Evolutionary conservation across 495 filamentous ascomycete genomes (phyloP).

Genomic region (Filosporella fistucella): DNA sequence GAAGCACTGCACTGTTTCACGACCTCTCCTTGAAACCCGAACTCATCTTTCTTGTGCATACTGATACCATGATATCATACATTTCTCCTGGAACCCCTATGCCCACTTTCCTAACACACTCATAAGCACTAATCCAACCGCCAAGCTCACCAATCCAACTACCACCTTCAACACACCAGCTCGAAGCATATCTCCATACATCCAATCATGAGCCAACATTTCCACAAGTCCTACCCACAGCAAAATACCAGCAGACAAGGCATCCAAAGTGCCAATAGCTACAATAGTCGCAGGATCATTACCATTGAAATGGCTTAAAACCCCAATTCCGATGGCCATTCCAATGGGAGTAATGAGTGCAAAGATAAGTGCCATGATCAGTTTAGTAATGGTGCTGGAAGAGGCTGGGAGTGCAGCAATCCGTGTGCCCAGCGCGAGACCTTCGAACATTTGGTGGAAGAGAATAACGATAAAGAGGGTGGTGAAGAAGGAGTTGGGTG

Average conservation of each 20-base stretch:
- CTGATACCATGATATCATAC: too few species aligned
- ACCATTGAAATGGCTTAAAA: constrained; percentile 48
- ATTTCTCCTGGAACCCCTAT: too few species aligned
- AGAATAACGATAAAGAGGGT: constrained; percentile 54
- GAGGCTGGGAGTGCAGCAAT: constrained; percentile 46
- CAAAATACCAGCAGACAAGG: constrained; percentile 3
- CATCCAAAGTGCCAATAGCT: constrained; percentile 47
- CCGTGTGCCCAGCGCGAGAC: constrained; percentile 68
- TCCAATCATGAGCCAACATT: constrained; percentile 6
- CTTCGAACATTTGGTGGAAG: constrained; percentile 75
- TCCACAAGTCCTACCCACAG: constrained; percentile 7
- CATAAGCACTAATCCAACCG: background rate
- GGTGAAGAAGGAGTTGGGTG: constrained; percentile 49
- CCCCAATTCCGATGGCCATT: constrained; percentile 56
- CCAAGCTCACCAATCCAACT: background rate
- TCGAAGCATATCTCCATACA: background rate
- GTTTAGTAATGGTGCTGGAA: constrained; percentile 25
- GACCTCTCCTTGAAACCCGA: too few species aligned
- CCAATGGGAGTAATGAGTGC: constrained; percentile 53
- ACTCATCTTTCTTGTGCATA: too few species aligned
- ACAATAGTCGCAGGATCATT: constrained; percentile 49
- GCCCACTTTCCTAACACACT: constrained; percentile 1
- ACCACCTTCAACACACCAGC: background rate
- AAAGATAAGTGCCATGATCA: constrained; percentile 44
- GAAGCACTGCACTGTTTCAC: too few species aligned